A percentile compares a stretch with the other conserved stretches of the same genome.
Conservation (phyloP, 306 rosid genomes). For the Echinosophora koreensis region DNA sequence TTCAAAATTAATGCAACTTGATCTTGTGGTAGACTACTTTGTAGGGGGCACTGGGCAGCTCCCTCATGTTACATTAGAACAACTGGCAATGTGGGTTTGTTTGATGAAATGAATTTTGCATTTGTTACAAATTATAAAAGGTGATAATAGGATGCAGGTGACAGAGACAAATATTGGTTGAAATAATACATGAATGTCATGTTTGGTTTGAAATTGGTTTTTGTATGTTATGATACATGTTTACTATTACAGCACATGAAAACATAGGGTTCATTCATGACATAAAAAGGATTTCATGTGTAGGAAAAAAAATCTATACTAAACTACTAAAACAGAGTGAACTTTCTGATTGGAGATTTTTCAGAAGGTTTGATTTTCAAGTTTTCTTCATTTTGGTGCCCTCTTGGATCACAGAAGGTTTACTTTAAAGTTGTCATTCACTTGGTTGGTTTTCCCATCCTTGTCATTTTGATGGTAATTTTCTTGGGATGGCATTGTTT, state of each 20-base stretch:
- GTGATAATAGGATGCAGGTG: background rate
- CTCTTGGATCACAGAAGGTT: slow-evolving; percentile 51
- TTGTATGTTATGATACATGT: slow-evolving; percentile 2
- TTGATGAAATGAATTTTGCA: background rate
- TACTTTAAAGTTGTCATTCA: slow-evolving; percentile 55
- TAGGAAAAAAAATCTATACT: too few species aligned
- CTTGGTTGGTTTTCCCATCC: slow-evolving; percentile 65
- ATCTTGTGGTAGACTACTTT: too few species aligned
- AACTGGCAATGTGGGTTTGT: background rate
- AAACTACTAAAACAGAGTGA: too few species aligned
- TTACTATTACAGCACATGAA: slow-evolving; percentile 61
- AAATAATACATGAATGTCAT: background rate
- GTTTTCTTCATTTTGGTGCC: slow-evolving; percentile 73
- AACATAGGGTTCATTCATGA: too few species aligned
- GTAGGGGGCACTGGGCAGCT: too few species aligned
- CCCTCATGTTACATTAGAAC: background rate
- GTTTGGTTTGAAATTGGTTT: background rate
- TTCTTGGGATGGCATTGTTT: slow-evolving; percentile 66
- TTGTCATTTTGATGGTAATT: slow-evolving; percentile 60
- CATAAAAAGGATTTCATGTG: too few species aligned
- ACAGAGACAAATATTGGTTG: background rate
- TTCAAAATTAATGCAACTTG: too few species aligned
- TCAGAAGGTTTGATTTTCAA: slow-evolving; percentile 59
- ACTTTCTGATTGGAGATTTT: slow-evolving; percentile 55
- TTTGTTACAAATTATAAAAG: background rate